phyloP scores from a whole-genome alignment of 2,329 filamentous ascomycete species.

The Diaporthe sp. region DNA sequence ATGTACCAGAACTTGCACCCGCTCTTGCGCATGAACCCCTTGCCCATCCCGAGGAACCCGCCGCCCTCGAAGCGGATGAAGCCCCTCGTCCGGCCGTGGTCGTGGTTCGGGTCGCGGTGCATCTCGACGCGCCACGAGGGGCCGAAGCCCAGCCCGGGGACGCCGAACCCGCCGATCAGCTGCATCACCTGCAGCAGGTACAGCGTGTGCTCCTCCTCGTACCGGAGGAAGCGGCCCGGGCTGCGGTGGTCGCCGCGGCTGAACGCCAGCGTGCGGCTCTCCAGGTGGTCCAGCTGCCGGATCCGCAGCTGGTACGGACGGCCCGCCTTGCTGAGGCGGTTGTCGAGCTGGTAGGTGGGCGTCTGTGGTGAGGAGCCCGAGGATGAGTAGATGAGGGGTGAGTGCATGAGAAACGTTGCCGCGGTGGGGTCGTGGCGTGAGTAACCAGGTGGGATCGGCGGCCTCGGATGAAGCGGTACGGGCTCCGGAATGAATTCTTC shows the following conservation, averaged over 20 bases:
- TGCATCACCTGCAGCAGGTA: conserved; percentile 37
- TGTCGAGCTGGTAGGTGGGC: conserved; percentile 30
- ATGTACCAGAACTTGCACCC: conserved; percentile 42
- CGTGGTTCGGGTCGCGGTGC: conserved; percentile 32
- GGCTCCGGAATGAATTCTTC: conserved; percentile 27
- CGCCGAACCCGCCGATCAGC: conserved; percentile 32
- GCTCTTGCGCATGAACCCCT: conserved; percentile 33
- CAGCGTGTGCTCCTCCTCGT: conserved; percentile 35
- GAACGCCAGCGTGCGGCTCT: conserved; percentile 37
- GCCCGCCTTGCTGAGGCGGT: conserved; percentile 29
- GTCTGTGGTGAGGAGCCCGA: conserved; percentile 37
- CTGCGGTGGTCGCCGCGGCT: not conserved
- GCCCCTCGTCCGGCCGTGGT: not conserved
- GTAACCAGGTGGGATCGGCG: conserved; percentile 31
- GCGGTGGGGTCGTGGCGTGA: conserved; percentile 35
- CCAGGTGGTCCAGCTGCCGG: conserved; percentile 34
- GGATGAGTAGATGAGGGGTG: conserved; percentile 36
- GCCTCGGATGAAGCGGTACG: conserved; percentile 27
- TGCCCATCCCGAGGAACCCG: conserved; percentile 31
- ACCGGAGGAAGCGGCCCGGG: conserved; percentile 9
- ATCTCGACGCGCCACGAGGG: conserved; percentile 37
- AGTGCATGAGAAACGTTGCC: conserved; percentile 23
- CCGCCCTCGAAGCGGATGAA: conserved; percentile 38
- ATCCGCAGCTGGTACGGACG: conserved; percentile 33
- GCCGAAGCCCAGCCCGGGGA: conserved; percentile 29